Conservation (phyloP, 2,329 filamentous ascomycete genomes). For the Nemania serpens region DNA sequence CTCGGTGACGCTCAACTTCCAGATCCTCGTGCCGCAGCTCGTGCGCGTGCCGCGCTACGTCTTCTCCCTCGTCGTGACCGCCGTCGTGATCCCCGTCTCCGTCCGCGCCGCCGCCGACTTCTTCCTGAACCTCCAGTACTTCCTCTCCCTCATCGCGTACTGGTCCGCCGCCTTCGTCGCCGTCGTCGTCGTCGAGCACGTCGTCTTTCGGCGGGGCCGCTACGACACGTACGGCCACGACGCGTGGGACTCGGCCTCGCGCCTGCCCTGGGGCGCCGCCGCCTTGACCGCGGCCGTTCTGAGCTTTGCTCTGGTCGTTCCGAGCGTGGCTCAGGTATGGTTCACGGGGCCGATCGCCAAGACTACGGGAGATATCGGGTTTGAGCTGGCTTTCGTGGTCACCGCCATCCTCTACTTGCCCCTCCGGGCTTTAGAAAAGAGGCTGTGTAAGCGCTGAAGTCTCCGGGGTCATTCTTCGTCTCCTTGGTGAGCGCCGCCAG, state of each 20-base stretch:
- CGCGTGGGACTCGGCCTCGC: conserved; percentile 45
- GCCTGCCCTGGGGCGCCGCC: conserved; percentile 47
- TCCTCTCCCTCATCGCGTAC: conserved; percentile 61
- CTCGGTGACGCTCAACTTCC: conserved; percentile 67
- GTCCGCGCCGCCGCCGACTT: conserved; percentile 61
- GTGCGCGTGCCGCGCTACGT: conserved; percentile 60
- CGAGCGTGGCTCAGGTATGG: conserved; percentile 65
- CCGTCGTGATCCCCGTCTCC: conserved; percentile 63
- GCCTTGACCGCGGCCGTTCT: conserved; percentile 60
- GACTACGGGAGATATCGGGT: conserved; percentile 67
- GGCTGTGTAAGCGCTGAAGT: conserved; percentile 28
- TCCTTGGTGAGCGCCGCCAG: too few relatives aligned
- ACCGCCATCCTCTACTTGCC: conserved; percentile 50
- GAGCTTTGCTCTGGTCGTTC: conserved; percentile 56
- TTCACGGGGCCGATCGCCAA: conserved; percentile 53
- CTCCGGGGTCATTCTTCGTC: too few relatives aligned
- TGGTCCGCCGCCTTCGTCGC: conserved; percentile 61
- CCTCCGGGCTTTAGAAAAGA: conserved; percentile 45
- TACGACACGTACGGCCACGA: conserved; percentile 44
- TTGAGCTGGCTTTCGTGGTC: conserved; percentile 63
- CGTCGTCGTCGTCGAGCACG: conserved; percentile 50
- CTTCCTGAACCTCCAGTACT: conserved; percentile 61
- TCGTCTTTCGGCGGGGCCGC: conserved; percentile 43
- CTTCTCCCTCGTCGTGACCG: conserved; percentile 62
- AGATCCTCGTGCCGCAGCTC: conserved; percentile 63